A percentile compares a stretch with the other conserved stretches of the same genome.
Evolutionary conservation across 768 basidiomycete species (phyloP).

Genomic region (Russula earlei): DNA sequence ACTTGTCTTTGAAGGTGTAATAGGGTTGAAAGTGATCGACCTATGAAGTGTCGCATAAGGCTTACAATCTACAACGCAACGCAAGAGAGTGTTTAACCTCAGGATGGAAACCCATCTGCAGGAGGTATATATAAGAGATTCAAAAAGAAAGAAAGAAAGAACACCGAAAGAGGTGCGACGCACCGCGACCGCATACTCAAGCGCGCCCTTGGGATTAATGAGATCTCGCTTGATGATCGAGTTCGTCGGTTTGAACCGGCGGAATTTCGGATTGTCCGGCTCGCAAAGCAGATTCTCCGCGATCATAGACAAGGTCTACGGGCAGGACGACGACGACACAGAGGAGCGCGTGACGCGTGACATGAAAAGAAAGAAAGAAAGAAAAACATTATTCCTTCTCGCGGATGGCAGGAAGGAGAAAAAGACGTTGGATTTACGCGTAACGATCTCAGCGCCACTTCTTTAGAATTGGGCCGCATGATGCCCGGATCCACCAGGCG

Average conservation of each 20-base stretch:
- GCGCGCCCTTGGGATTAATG: conserved; percentile 58
- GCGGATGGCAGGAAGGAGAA: conserved; percentile 9
- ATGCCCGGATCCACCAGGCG: conserved; percentile 76
- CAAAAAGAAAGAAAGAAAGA: conserved; percentile 26
- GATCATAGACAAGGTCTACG: conserved; percentile 55
- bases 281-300: conserved; percentile 67
- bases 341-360: background rate
- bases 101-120: conserved; percentile 40
- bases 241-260: conserved; percentile 72
- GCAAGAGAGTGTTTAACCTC: conserved; percentile 34
- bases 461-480: conserved; percentile 55
- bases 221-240: conserved; percentile 52
- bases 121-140: background rate
- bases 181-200: conserved; percentile 76
- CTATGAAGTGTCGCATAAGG: conserved; percentile 27
- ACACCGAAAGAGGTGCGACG: conserved; percentile 40
- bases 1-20: conserved; percentile 50
- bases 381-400: background rate
- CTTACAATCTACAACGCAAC: background rate
- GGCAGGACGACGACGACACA: background rate
- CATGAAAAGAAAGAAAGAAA: background rate
- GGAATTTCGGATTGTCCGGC: conserved; percentile 63
- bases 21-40: conserved; percentile 65
- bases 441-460: conserved; percentile 49
- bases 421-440: conserved; percentile 37